Percentiles rank a stretch among this genome's conserved stretches.
Evolutionary conservation across 148 eudicot species (phyloP).

Genomic region (Dysphania ambrosioides): DNA sequence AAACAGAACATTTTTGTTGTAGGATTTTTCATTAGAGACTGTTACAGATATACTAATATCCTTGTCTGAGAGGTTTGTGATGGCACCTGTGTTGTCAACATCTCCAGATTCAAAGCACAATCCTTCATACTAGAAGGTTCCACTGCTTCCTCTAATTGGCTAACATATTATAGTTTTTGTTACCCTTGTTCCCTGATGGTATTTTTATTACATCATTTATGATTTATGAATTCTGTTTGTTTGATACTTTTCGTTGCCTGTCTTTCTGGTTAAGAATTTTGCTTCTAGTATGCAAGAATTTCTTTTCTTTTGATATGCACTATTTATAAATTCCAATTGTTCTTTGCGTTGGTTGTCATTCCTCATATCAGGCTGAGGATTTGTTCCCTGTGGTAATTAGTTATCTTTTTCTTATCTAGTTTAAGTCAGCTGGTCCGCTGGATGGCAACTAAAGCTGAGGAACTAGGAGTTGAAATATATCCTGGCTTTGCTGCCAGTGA

Average conservation of each 20-base stretch:
- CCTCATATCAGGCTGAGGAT: not conserved
- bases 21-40: no score
- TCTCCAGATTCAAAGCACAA: no score
- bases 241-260: not conserved
- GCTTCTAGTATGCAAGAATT: not conserved
- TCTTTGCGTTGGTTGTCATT: not conserved
- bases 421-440: conserved; percentile 87
- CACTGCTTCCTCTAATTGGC: no score
- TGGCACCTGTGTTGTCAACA: no score
- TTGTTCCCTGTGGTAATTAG: conserved; percentile 6
- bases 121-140: no score
- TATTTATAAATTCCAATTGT: not conserved
- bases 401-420: conserved; percentile 43
- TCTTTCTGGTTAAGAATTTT: not conserved
- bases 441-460: conserved; percentile 93
- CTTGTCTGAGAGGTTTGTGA: no score
- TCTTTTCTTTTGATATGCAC: not conserved
- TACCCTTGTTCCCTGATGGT: not conserved
- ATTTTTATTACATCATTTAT: not conserved
- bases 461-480: conserved; percentile 93
- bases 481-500: conserved; percentile 99
- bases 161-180: no score
- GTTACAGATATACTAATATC: no score
- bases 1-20: no score
- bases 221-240: not conserved